phyloP scores from a whole-genome alignment of 1,139 yeast species.

The Lodderomyces theae region DNA sequence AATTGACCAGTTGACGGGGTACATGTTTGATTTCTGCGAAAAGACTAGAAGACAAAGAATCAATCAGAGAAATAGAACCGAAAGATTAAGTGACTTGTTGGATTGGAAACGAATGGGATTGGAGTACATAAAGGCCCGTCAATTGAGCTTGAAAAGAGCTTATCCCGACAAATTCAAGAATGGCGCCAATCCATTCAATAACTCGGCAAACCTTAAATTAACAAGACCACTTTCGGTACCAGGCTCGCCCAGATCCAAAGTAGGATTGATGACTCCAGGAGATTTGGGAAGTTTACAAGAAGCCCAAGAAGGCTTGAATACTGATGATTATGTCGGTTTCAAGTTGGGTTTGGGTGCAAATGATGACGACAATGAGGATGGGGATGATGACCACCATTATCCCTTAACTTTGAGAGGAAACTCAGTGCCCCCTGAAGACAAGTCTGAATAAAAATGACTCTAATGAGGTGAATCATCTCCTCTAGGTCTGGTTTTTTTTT shows the following conservation, averaged over 20 bases:
- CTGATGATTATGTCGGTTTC: constrained; percentile 82
- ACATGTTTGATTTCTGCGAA: constrained; percentile 84
- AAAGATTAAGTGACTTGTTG: constrained; percentile 83
- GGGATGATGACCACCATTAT: constrained; percentile 26
- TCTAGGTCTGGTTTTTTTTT: no score
- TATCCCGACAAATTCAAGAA: constrained; percentile 81
- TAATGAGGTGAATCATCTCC: no score
- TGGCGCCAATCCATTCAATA: constrained; percentile 61
- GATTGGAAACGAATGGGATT: constrained; percentile 99
- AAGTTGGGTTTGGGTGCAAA: constrained; percentile 58
- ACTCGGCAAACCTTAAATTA: constrained; percentile 58
- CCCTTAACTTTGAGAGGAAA: constrained; percentile 48
- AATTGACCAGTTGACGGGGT: constrained; percentile 83
- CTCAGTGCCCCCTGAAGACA: constrained; percentile 35
- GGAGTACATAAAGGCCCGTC: constrained; percentile 93
- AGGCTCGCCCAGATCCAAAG: constrained; percentile 73
- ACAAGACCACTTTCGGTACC: constrained; percentile 94
- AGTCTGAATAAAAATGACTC: background rate
- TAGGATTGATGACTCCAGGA: constrained; percentile 91
- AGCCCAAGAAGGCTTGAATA: constrained; percentile 66
- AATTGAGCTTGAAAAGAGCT: constrained; percentile 86
- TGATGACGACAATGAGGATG: constrained; percentile 37
- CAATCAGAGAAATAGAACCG: constrained; percentile 96
- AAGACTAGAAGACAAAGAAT: constrained; percentile 96
- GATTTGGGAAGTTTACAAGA: constrained; percentile 96